Evolutionary conservation across 2,329 filamentous ascomycete species (phyloP), one percentile per base, ranked within the genome.

Genomic region (Amauroascus niger): DNA sequence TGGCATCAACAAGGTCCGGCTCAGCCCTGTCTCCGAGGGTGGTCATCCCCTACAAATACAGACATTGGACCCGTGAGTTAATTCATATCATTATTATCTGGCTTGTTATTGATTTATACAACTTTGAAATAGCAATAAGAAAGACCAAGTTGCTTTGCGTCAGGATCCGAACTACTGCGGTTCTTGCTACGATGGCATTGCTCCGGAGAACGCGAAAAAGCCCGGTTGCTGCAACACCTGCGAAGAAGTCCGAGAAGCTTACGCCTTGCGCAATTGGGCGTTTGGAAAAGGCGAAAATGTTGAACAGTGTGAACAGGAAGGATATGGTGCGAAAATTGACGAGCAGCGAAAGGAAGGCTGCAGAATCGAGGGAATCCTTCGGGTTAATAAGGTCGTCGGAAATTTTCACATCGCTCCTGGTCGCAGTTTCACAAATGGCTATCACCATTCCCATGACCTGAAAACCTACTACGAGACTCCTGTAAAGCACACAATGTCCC

Each of bases 371-470:
- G 93, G 93, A 56, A 82, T 82, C 37, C 80, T 98, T 62, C 87
- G 88, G 46, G 94, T 98, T 61, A 98, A 98, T 79, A 98, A 98
- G 74, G 93, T 98, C 24, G 80, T 98, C 52, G 93, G 93, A 54
- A 98, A 98, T 76, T 98, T 98, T 79, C 93, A 98, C 71, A 86
- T 98, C 63, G 93, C 94, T 0, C 93, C 93, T 1, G 93, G 93
- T 63, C 88, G 91, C 71, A 91, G 86, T 69, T 97, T 97, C 79
- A 95, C 86, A 70, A 95, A 87, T 65, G 89, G 88, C 61, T 95
- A 95, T 74, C 86, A 97, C 81, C 93, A 98, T 73, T 88, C 96
- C 18, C 93, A 98, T 74, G 94, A 98, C 67, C 77, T 98, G 59
- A 89, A 95, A 71, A 95, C 93, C 75, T 98, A 95, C 78, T 86